phyloP scores from a whole-genome alignment of 164 flowering plant genomes.

The Magnolia officinalis region DNA sequence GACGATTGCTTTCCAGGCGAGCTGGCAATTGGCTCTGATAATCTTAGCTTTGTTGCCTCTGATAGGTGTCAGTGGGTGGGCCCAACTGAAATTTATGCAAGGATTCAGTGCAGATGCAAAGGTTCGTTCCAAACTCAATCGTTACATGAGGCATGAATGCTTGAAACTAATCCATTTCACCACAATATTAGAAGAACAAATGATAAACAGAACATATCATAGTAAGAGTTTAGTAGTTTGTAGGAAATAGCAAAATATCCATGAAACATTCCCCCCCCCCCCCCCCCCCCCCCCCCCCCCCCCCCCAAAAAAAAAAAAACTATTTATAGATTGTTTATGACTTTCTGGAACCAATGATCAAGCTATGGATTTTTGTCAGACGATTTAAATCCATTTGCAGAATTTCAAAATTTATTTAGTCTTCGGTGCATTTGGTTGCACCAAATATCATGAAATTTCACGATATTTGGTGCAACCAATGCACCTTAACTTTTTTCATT shows the following conservation, averaged over 20 bases:
- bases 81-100: slow-evolving; percentile 33
- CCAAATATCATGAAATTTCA: no score
- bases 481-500: no score
- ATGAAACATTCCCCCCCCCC: background rate
- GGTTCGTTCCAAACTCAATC: slow-evolving; percentile 18
- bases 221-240: background rate
- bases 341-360: background rate
- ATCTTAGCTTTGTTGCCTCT: slow-evolving; percentile 35
- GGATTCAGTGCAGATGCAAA: slow-evolving; percentile 47
- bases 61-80: slow-evolving; percentile 30
- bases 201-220: background rate
- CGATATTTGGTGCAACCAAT: no score
- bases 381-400: background rate
- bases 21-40: slow-evolving; percentile 39
- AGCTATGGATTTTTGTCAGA: background rate
- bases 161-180: background rate
- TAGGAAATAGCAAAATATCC: background rate
- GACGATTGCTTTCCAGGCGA: slow-evolving; percentile 36
- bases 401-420: background rate
- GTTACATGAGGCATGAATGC: background rate
- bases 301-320: background rate
- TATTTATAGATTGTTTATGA: background rate
- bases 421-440: background rate
- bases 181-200: background rate
- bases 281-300: no score